Conservation (phyloP, 2,329 filamentous ascomycete species). For the Diplodia scrobiculata region DNA sequence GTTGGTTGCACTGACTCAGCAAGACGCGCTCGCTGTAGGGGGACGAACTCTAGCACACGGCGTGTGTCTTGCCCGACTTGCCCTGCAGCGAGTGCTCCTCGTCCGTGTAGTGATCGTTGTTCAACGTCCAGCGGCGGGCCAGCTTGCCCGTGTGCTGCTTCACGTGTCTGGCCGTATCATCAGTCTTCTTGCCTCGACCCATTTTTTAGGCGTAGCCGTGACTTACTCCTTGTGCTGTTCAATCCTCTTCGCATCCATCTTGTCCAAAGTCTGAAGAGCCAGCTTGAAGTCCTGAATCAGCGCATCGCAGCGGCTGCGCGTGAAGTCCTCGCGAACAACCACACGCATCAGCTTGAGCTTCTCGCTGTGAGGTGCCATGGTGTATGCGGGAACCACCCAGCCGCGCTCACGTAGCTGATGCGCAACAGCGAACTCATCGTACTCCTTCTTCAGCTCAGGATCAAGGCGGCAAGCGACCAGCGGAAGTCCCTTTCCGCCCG, state of each 20-base stretch:
- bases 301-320: slow-evolving; percentile 75
- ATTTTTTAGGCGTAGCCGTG: not conserved
- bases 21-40: not conserved
- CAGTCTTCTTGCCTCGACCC: slow-evolving; percentile 7
- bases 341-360: slow-evolving; percentile 87
- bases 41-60: slow-evolving; percentile 64
- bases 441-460: slow-evolving; percentile 56
- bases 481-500: slow-evolving; percentile 74
- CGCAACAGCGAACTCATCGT: slow-evolving; percentile 63
- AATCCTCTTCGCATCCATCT: slow-evolving; percentile 73
- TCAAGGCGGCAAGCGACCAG: slow-evolving; percentile 85
- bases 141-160: slow-evolving; percentile 33
- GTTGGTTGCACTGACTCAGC: not conserved
- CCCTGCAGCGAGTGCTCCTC: slow-evolving; percentile 88
- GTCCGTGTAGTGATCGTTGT: slow-evolving; percentile 58
- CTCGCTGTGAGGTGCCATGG: slow-evolving; percentile 87
- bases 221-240: slow-evolving; percentile 67
- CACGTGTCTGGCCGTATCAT: slow-evolving; percentile 33
- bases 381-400: slow-evolving; percentile 95
- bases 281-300: slow-evolving; percentile 78
- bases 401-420: slow-evolving; percentile 83
- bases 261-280: slow-evolving; percentile 68
- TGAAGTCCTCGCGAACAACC: slow-evolving; percentile 92
- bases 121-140: slow-evolving; percentile 39
- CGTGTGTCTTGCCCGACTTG: slow-evolving; percentile 87